Base-by-base conservation (phyloP, 2,329 filamentous ascomycete genomes). In the Colletotrichum tamarilloi region DNA sequence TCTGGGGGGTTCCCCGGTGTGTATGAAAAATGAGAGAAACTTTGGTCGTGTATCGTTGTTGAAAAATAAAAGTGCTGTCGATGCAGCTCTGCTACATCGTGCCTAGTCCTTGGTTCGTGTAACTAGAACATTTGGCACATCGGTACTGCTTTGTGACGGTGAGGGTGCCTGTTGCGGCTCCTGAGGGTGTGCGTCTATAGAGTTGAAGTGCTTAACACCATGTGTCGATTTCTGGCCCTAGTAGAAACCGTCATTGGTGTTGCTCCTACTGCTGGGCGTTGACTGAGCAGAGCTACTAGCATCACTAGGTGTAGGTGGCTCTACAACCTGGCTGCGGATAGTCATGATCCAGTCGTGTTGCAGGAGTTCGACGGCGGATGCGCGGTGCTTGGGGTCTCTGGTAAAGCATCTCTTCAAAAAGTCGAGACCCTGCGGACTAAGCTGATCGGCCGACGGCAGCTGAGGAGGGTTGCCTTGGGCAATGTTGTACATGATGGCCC, bases 401-500 rank as follows among this genome's bases (percentile, higher is more conserved):
- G 94, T 89, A 79, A 99, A 98, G 85, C 96, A 98, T 76, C 90
- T 91, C 78, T 90, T 91, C 76, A 99, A 83, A 80, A 99, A 98
- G 80, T 98, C 95, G 75, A 98, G 92, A 26, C 97, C 97, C 68
- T 91, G 84, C 0, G 92, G 89, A 79, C 94, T 97, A 75, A 99
- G 89, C 83, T 98, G 96, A 65, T 98, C 96, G 1, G 87, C 81
- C 1, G 90, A 88, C 1, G 97, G 97, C 68, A 98, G 87, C 80
- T 95, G 93, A 6, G 97, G 97, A 62, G 95, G 94, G 78, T 98
- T 97, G 76, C 97, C 97, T 81, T 98, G 96, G 1, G 97, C 97
- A 79, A 99, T 99, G 86, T 98, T 98, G 88, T 98, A 99, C 97
- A 99, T 99, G 85, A 99, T 98, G 55, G 97, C 97, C 95, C 95